phyloP scores from a whole-genome alignment of 176 grass and related monocot genomes.

The Aegilops umbellulata region DNA sequence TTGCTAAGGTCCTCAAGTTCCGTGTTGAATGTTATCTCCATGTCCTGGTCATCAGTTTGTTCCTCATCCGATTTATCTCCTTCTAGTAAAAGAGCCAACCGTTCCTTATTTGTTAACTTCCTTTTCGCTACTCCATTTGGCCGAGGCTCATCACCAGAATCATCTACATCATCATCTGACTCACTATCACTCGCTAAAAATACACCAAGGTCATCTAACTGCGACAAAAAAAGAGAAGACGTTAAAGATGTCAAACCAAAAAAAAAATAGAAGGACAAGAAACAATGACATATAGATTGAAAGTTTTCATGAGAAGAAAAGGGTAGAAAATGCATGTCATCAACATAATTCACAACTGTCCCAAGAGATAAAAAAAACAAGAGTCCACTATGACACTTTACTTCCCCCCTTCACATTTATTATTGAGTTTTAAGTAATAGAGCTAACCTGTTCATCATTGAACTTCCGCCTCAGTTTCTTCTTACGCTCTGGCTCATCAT shows the following conservation, averaged over 20 bases:
- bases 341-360: background rate
- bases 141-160: conserved; percentile 23
- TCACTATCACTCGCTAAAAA: conserved; percentile 75
- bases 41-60: conserved; percentile 48
- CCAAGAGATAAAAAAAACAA: background rate
- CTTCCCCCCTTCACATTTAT: background rate
- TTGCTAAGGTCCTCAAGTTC: conserved; percentile 82
- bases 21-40: conserved; percentile 89
- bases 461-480: conserved; percentile 73
- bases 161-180: conserved; percentile 52
- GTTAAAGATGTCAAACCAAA: background rate
- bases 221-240: conserved; percentile 4
- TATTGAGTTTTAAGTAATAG: background rate
- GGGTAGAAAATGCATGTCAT: background rate
- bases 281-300: background rate
- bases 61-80: conserved; percentile 63
- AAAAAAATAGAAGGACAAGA: conserved; percentile 17
- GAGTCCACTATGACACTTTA: background rate
- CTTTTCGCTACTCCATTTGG: conserved; percentile 36
- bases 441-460: conserved; percentile 70
- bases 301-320: background rate
- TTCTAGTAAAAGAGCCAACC: conserved; percentile 47
- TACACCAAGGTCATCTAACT: conserved; percentile 71
- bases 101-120: conserved; percentile 60
- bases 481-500: conserved; percentile 84